phyloP scores from a whole-genome alignment of 768 basidiomycete species.

The Brasilioporus rufonigricans region DNA sequence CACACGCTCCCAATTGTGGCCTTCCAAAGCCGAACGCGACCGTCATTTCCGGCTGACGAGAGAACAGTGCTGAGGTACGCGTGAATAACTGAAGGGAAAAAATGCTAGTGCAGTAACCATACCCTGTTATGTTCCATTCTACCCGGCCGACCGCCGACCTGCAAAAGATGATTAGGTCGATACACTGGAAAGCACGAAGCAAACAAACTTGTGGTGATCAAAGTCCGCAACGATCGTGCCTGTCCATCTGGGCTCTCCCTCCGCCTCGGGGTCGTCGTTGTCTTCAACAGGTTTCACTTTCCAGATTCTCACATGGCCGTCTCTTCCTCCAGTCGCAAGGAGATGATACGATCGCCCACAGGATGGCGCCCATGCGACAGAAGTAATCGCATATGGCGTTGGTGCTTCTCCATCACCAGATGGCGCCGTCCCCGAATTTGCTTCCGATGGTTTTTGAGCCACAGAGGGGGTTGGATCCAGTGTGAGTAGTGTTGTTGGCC shows the following conservation, averaged over 20 bases:
- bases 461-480: slow-evolving; percentile 42
- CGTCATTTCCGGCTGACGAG: slow-evolving; percentile 81
- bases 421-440: slow-evolving; percentile 16
- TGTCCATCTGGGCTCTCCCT: slow-evolving; percentile 57
- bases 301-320: slow-evolving; percentile 91
- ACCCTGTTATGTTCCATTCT: slow-evolving; percentile 95
- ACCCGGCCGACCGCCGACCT: slow-evolving; percentile 80
- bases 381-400: slow-evolving; percentile 65
- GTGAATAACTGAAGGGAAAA: slow-evolving; percentile 1
- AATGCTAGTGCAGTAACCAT: slow-evolving; percentile 7
- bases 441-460: slow-evolving; percentile 17
- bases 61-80: slow-evolving; percentile 63
- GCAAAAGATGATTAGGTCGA: slow-evolving; percentile 6
- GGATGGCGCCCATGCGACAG: slow-evolving; percentile 90
- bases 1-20: slow-evolving; percentile 81
- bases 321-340: slow-evolving; percentile 84
- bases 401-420: slow-evolving; percentile 35
- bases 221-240: slow-evolving; percentile 81
- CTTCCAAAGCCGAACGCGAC: slow-evolving; percentile 83
- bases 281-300: slow-evolving; percentile 63
- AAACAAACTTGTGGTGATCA: slow-evolving; percentile 71
- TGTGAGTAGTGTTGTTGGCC: slow-evolving; percentile 64
- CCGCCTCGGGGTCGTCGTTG: slow-evolving; percentile 41
- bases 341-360: slow-evolving; percentile 95
- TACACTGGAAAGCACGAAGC: neutral